Conservation (phyloP, 2,329 filamentous ascomycete genomes). For the Lecanicillium sp. region DNA sequence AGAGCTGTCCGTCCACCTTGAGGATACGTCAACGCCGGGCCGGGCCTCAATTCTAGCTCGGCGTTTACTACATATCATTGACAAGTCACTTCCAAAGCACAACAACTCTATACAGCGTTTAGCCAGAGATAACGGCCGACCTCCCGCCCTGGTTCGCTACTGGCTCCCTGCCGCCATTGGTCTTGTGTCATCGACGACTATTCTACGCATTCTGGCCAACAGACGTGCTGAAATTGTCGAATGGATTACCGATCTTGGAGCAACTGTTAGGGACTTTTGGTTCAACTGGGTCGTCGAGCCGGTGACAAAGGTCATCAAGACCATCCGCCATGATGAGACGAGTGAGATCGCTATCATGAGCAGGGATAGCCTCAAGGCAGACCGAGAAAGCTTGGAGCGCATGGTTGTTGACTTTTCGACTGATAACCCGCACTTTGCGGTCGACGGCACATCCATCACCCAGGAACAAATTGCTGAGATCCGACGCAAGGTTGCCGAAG, state of each 20-base stretch:
- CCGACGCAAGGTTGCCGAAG: constrained; percentile 72
- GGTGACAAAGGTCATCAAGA: constrained; percentile 71
- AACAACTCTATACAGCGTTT: constrained; percentile 44
- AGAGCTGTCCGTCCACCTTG: constrained; percentile 44
- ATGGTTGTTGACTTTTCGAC: constrained; percentile 97
- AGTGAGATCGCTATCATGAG: constrained; percentile 97
- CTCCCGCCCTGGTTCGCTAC: constrained; percentile 68
- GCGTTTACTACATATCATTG: constrained; percentile 61
- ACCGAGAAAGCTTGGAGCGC: constrained; percentile 83
- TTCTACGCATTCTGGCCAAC: constrained; percentile 71
- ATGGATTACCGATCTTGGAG: constrained; percentile 73
- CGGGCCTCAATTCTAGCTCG: constrained; percentile 55
- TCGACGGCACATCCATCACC: constrained; percentile 42
- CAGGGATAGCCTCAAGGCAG: constrained; percentile 80
- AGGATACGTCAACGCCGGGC: constrained; percentile 33
- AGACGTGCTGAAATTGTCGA: constrained; percentile 66
- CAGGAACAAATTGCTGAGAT: constrained; percentile 68
- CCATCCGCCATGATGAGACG: constrained; percentile 84
- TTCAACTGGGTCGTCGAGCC: constrained; percentile 93
- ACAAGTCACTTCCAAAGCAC: constrained; percentile 61
- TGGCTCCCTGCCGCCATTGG: constrained; percentile 72
- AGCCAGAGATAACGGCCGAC: constrained; percentile 62
- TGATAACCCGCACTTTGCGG: constrained; percentile 62
- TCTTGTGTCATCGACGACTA: constrained; percentile 75
- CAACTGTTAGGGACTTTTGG: constrained; percentile 83